Evolutionary conservation across 306 rosid species (phyloP).

Genomic region (Cucurbita maxima): DNA sequence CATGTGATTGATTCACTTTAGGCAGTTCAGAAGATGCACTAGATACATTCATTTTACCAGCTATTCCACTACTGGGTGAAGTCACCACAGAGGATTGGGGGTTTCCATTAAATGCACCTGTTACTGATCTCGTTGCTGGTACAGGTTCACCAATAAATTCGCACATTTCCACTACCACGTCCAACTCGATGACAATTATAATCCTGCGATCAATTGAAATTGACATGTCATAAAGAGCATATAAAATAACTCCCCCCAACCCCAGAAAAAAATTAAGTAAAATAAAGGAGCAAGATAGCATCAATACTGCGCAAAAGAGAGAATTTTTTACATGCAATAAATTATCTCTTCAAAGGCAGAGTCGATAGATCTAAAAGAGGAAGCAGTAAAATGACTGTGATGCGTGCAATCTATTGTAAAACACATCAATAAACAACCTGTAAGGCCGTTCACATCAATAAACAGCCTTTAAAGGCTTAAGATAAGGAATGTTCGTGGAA

Average conservation of each 20-base stretch:
- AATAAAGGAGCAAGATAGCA: background rate
- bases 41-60: constrained; percentile 22
- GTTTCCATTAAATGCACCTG: constrained; percentile 23
- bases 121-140: constrained; percentile 11
- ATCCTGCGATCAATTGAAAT: constrained; percentile 34
- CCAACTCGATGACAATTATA: constrained; percentile 51
- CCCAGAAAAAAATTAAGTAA: background rate
- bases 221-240: background rate
- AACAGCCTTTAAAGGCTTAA: background rate
- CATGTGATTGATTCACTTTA: constrained; percentile 22
- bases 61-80: constrained; percentile 16
- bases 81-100: constrained; percentile 18
- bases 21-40: constrained; percentile 24
- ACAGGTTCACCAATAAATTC: constrained; percentile 51
- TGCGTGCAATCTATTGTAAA: background rate
- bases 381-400: background rate
- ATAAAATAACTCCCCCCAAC: background rate
- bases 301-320: background rate
- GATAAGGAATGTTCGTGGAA: background rate
- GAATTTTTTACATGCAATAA: background rate
- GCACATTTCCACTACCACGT: constrained; percentile 40
- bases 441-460: background rate
- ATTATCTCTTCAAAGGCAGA: background rate
- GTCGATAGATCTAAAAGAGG: too few relatives aligned
- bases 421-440: background rate